Evolutionary conservation across 495 filamentous ascomycete species (phyloP), one percentile per base, ranked within the genome.

Genomic region (Penicillium cinerascens): DNA sequence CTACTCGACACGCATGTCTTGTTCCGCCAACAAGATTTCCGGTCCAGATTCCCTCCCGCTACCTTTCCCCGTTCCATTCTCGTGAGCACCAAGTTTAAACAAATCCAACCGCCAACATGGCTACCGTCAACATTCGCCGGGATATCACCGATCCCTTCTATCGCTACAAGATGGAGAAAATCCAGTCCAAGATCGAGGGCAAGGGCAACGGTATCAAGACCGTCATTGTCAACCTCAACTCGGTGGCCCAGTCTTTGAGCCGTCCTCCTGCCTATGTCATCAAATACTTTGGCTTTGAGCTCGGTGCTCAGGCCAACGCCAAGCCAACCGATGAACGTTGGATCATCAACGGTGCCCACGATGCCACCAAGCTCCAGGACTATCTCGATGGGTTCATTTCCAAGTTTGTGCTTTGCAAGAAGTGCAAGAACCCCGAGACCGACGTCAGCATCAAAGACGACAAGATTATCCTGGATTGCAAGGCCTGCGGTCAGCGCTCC

Each of bases 321-420:
- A 93, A 96, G 71, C 93, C 93, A 47, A 81, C 88, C 29, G 93
- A 98, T 73, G 93, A 98, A 70, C 93, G 93, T 63, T 98, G 95
- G 89, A 98, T 98, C 76, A 97, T 98, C 80, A 98, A 98, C 75
- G 93, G 93, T 71, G 90, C 93, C 55, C 93, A 98, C 72, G 93
- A 98, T 56, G 85, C 93, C 51, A 64, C 78, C 67, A 98, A 98
- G 82, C 88, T 98, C 20, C 93, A 98, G 78, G 93, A 97, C 72
- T 91, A 96, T 58, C 88, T 98, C 23, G 93, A 97, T 66, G 92
- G 92, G 42, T 98, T 97, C 82, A 98, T 98, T 71, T 78, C 82
- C 78, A 95, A 89, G 75, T 98, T 97, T 57, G 93, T 98, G 59
- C 89, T 98, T 48, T 98, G 93, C 87, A 92, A 93, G 81, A 91